These are phyloP conservation scores for Cordyceps sp. DNA, from an alignment of 2,329 filamentous ascomycete genomes.

Conservation along the genomic window DNA sequence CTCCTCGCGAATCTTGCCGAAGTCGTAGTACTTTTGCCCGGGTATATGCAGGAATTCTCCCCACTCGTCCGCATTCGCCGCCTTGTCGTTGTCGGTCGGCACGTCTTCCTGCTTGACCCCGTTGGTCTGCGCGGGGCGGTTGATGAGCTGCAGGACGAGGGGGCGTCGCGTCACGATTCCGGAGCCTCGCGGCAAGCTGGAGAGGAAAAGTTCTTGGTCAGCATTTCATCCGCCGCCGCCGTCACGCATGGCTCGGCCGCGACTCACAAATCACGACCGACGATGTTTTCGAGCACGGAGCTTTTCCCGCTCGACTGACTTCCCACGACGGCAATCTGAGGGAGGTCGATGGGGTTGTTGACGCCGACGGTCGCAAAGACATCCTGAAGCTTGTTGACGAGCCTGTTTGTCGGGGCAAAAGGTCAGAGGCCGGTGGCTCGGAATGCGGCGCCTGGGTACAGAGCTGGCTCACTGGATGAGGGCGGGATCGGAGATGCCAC, in stretches of 20 bases:
- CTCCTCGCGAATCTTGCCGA: constrained; percentile 95
- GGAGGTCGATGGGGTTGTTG: constrained; percentile 97
- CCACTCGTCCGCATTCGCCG: constrained; percentile 90
- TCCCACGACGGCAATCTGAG: constrained; percentile 94
- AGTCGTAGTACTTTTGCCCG: constrained; percentile 94
- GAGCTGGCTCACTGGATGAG: constrained; percentile 40
- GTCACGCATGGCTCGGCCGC: no score
- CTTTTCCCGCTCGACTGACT: constrained; percentile 99
- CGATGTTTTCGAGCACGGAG: constrained; percentile 97
- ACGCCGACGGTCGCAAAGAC: constrained; percentile 97
- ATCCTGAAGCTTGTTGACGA: constrained; percentile 99
- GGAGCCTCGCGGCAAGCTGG: constrained; percentile 83
- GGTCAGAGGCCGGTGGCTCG: neutral
- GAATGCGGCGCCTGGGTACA: no score
- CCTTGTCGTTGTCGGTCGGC: constrained; percentile 56
- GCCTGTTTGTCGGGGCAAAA: constrained; percentile 22
- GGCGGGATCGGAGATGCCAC: constrained; percentile 49
- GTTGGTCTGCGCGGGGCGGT: constrained; percentile 62
- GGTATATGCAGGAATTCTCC: constrained; percentile 97
- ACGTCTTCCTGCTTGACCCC: constrained; percentile 53
- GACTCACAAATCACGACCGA: constrained; percentile 92
- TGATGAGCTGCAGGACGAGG: constrained; percentile 94
- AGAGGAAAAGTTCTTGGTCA: constrained; percentile 3
- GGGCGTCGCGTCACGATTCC: constrained; percentile 95
- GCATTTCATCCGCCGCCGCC: neutral